Percentiles rank a stretch among this genome's conserved stretches.
Conservation (phyloP, 805 yeast genomes). For the Jamesozyma piceae region DNA sequence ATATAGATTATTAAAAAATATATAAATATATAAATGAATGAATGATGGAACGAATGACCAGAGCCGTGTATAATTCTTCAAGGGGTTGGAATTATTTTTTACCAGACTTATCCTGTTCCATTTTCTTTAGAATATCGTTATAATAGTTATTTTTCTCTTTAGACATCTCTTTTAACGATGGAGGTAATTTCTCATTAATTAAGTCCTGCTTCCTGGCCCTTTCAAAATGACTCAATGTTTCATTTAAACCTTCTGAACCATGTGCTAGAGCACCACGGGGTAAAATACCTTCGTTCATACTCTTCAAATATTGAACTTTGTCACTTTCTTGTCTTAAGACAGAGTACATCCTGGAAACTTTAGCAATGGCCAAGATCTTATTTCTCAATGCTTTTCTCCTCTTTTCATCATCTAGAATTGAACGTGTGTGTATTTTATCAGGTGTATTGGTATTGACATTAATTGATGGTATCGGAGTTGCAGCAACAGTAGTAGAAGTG, state of each 20-base stretch:
- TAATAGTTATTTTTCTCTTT: constrained; percentile 37
- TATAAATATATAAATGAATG: too few relatives aligned
- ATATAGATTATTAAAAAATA: too few relatives aligned
- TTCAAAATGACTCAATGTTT: constrained; percentile 62
- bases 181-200: constrained; percentile 83
- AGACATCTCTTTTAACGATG: constrained; percentile 50
- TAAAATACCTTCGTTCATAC: constrained; percentile 59
- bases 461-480: background rate
- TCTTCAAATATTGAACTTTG: constrained; percentile 70
- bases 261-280: constrained; percentile 81
- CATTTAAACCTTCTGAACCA: constrained; percentile 71
- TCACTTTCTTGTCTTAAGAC: constrained; percentile 83
- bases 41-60: too few relatives aligned
- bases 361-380: constrained; percentile 92
- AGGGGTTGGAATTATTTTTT: too few relatives aligned
- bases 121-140: constrained; percentile 9
- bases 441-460: background rate
- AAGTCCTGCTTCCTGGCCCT: constrained; percentile 76
- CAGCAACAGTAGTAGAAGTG: background rate
- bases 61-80: too few relatives aligned
- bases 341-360: constrained; percentile 85
- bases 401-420: constrained; percentile 20
- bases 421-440: background rate
- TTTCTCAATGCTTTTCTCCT: constrained; percentile 57
- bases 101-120: background rate